Evolutionary conservation across 345 rosid species (phyloP).

Genomic region (Gossypium arboreum): DNA sequence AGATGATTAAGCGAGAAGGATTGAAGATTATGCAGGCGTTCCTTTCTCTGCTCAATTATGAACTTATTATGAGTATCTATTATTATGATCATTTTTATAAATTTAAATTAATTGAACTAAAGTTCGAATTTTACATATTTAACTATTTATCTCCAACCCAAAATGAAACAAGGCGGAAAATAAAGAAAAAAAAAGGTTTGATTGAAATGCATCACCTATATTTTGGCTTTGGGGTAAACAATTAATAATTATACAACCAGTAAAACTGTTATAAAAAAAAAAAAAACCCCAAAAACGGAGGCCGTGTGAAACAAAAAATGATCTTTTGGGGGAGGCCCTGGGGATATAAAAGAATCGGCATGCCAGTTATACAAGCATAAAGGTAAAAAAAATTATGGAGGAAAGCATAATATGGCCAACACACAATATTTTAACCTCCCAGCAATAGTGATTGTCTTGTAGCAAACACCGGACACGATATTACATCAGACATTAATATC

Average conservation of each 20-base stretch:
- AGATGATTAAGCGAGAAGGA: no score
- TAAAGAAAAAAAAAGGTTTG: neutral
- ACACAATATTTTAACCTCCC: neutral
- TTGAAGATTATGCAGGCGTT: no score
- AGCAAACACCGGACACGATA: neutral
- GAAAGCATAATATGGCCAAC: conserved; percentile 17
- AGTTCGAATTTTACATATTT: neutral
- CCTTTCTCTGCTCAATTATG: no score
- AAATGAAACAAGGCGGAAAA: neutral
- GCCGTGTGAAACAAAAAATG: neutral
- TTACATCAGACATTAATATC: conserved; percentile 74
- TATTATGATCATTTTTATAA: no score
- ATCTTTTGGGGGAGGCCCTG: neutral
- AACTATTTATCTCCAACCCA: neutral
- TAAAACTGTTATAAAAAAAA: neutral
- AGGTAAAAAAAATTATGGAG: neutral
- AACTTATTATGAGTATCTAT: no score
- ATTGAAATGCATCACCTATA: conserved; percentile 1
- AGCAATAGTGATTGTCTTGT: neutral
- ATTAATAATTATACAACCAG: conserved; percentile 22
- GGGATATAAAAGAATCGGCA: conserved; percentile 30
- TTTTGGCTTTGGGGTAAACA: conserved; percentile 6
- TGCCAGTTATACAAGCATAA: conserved; percentile 11
- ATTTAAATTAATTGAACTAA: no score
- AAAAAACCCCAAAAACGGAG: neutral